Evolutionary conservation across 768 basidiomycete genomes (phyloP), one percentile per base, ranked within the genome.

Genomic region (Russula dissimulans): DNA sequence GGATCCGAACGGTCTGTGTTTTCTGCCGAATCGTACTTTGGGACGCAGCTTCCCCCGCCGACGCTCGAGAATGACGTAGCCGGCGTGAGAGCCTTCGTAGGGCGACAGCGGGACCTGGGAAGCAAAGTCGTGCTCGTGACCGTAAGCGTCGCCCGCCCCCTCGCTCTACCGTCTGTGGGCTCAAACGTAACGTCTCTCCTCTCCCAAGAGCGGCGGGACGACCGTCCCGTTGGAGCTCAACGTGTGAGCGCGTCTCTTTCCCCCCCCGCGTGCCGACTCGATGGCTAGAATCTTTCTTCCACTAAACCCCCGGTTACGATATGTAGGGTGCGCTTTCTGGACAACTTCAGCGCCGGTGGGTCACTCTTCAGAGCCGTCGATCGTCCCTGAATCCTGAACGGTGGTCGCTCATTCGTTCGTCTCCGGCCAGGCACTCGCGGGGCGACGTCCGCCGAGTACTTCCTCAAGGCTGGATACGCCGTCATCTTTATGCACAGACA

Each of bases 401-500:
- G n/a, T n/a, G 48, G 47, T 49, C 44, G 48, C 34, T 56, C 11
- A 5, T 7, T 36, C 1, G 34, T 10, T 10, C 7, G 34, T 36
- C 34, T 9, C 18, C 15, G 46, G 22, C 9, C 57, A 91, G 95
- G 95, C 54, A 99, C 97, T 18, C 81, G 97, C 69, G 97, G 97
- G 45, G 91, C 97, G 34, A 94, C 95, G 0, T 98, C 97, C 18
- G 95, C 97, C 2, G 97, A 99, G 73, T 97, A 98, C 76, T 97
- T 99, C 71, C 82, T 98, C 61, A 83, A 87, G 67, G 85, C 89
- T 7, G 89, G 87, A 58, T 98, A 98, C 76, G 94, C 95, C 29
- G 97, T 99, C 72, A 93, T 99, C 66, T 99, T 99, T 77, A 89
- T 99, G 83, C 95, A 99, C 72, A 80, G 95, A 22, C 93, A 97